These are phyloP conservation scores for Phlebopus sp. DNA, from an alignment of 1,284 basidiomycete species.

Conservation along the genomic window DNA sequence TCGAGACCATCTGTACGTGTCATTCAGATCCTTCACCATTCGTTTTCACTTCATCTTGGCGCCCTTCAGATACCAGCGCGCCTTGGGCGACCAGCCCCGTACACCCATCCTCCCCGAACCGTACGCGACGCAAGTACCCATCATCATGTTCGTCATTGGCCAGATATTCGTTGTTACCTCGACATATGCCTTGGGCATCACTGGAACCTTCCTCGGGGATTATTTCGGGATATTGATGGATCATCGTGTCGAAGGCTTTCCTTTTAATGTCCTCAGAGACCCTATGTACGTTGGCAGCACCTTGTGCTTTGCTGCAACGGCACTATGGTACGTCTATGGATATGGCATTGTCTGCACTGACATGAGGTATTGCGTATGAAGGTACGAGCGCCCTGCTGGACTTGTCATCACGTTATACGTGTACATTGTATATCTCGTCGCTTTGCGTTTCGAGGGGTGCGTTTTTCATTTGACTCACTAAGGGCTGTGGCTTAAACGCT, in stretches of 20 bases:
- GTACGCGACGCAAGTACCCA: slow-evolving; percentile 60
- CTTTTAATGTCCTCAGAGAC: slow-evolving; percentile 90
- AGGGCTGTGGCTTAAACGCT: neutral
- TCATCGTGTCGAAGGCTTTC: slow-evolving; percentile 82
- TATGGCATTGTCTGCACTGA: slow-evolving; percentile 3
- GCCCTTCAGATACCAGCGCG: slow-evolving; percentile 61
- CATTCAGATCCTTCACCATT: neutral
- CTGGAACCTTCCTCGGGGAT: slow-evolving; percentile 94
- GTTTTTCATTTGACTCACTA: slow-evolving; percentile 24
- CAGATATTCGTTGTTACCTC: slow-evolving; percentile 85
- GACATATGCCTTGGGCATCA: slow-evolving; percentile 90
- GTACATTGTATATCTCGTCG: slow-evolving; percentile 79
- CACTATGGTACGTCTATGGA: slow-evolving; percentile 64
- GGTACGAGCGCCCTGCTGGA: slow-evolving; percentile 83
- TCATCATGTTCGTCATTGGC: slow-evolving; percentile 65
- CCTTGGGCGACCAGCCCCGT: slow-evolving; percentile 71
- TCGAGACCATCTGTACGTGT: slow-evolving; percentile 79
- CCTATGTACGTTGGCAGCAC: slow-evolving; percentile 97
- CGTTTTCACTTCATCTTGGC: neutral
- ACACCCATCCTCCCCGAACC: slow-evolving; percentile 56
- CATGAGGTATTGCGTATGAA: slow-evolving; percentile 25
- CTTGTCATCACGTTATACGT: slow-evolving; percentile 75
- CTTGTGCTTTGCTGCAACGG: slow-evolving; percentile 79
- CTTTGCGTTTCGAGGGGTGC: slow-evolving; percentile 85
- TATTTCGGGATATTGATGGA: slow-evolving; percentile 99